A percentile compares a stretch with the other conserved stretches of the same genome.
phyloP scores from a whole-genome alignment of 2,329 filamentous ascomycete species.

The Aspergillus brunneoviolaceus region DNA sequence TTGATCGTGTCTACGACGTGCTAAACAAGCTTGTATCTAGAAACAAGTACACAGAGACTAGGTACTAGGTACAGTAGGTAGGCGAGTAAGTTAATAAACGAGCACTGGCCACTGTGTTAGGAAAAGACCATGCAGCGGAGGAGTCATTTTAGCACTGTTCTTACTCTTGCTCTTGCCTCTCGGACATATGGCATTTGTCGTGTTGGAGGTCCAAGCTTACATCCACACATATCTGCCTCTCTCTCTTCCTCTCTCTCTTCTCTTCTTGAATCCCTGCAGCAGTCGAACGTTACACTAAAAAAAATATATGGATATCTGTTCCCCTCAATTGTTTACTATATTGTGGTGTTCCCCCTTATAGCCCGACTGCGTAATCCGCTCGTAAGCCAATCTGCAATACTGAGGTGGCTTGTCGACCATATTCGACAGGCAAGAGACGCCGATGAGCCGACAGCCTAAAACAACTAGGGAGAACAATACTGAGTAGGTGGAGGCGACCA shows the following conservation, averaged over 20 bases:
- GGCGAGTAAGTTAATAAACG: background rate
- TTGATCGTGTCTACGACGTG: background rate
- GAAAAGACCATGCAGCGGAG: background rate
- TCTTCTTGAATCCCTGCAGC: background rate
- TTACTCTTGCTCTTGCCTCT: background rate
- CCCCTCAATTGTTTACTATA: too few relatives aligned
- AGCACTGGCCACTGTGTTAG: background rate
- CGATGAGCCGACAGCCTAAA: constrained; percentile 19
- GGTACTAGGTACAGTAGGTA: background rate
- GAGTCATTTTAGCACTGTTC: too few relatives aligned
- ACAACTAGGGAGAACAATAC: background rate
- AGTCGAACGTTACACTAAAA: background rate
- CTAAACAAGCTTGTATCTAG: background rate
- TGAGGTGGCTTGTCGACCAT: constrained; percentile 5
- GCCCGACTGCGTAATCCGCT: background rate
- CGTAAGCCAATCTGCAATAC: background rate
- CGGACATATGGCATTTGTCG: background rate
- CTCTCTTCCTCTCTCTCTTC: background rate
- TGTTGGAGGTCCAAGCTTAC: background rate
- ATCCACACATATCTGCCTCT: background rate
- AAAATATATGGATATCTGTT: too few relatives aligned
- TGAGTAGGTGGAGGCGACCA: constrained; percentile 1
- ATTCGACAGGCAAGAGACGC: constrained; percentile 17
- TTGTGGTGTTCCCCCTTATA: too few relatives aligned
- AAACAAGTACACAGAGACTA: too few relatives aligned